Base-by-base conservation (phyloP, 768 basidiomycete species). In the Podaxis pistillaris region DNA sequence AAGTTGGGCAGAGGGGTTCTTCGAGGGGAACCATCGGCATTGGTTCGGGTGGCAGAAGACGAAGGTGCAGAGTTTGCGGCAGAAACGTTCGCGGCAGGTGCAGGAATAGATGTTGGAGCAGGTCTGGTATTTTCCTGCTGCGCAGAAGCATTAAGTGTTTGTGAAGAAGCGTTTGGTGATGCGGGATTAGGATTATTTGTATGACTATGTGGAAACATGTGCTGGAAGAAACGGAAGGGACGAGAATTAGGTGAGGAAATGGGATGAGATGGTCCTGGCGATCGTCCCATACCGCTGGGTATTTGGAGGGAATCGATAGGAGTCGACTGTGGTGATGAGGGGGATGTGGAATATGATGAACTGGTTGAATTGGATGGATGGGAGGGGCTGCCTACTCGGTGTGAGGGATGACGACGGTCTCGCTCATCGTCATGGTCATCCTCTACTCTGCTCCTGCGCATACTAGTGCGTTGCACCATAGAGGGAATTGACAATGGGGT, bases 321-420 rank as follows among this genome's bases (percentile, higher is more conserved):
- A 15, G 66, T 56, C 40, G 65, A 55, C 26, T 65, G 58, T 36
- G 66, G 57, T 8, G 66, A 64, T 59, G 65, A 56, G 47, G 65
- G 58, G 40, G 65, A 17, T 68, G 33, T 33, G 9, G 33, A 54
- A 24, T 69, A 52, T 6, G 19, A 54, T 12, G 11, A 33, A 33
- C 26, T 22, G 36, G 44, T 26, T 3, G 54, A 37, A 36, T 53
- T 52, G 15, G 30, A n/a, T 9, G 61, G 24, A 26, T 49, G 66
- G 56, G 62, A 40, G 24, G 66, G 59, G 54, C 67, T 71, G 50
- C 69, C 74, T 26, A 76, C 74, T 58, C 88, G 83, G 70, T 88
- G 81, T 22, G 85, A 86, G 17, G 88, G 86, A 68, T 88, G 86
- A 60, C 88, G 80, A 60, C 82, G 79, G 68, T 89, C 85, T 41